Percentiles rank a stretch among this genome's conserved stretches.
phyloP scores from a whole-genome alignment of 1,284 basidiomycete genomes.

The Ceratorhiza oryzae-sativae region DNA sequence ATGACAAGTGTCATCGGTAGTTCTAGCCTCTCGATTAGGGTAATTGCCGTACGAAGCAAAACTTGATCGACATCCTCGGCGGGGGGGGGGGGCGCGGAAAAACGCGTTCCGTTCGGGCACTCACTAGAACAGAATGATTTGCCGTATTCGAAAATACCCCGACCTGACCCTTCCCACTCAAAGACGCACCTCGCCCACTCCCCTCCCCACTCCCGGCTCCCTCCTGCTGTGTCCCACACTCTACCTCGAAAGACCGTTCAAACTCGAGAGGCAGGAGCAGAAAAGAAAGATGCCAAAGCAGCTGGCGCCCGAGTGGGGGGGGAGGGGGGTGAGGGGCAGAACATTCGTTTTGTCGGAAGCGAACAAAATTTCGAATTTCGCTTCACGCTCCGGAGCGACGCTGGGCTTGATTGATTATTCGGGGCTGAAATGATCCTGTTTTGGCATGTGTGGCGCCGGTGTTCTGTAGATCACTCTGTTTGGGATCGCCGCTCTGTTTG shows the following conservation, averaged over 20 bases:
- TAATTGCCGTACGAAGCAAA: background rate
- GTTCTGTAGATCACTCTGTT: background rate
- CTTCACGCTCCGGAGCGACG: background rate
- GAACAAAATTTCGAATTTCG: background rate
- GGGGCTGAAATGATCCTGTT: background rate
- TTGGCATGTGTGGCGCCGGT: background rate
- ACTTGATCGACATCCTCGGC: background rate
- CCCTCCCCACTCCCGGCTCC: no score
- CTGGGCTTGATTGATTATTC: conserved; percentile 7
- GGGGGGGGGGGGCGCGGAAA: no score
- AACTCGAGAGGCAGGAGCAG: no score
- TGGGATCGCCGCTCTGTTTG: background rate
- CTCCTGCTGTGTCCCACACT: no score
- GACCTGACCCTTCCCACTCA: no score
- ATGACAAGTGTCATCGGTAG: background rate
- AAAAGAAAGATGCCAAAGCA: no score
- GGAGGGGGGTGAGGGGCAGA: background rate
- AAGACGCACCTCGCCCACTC: no score
- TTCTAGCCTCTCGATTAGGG: background rate
- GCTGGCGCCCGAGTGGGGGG: no score
- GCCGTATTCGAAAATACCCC: background rate
- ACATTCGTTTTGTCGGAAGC: background rate
- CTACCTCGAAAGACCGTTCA: background rate
- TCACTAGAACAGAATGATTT: background rate
- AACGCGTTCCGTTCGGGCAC: background rate